phyloP scores from a whole-genome alignment of 2,329 filamentous ascomycete genomes.

The Beauveria rudraprayagi region DNA sequence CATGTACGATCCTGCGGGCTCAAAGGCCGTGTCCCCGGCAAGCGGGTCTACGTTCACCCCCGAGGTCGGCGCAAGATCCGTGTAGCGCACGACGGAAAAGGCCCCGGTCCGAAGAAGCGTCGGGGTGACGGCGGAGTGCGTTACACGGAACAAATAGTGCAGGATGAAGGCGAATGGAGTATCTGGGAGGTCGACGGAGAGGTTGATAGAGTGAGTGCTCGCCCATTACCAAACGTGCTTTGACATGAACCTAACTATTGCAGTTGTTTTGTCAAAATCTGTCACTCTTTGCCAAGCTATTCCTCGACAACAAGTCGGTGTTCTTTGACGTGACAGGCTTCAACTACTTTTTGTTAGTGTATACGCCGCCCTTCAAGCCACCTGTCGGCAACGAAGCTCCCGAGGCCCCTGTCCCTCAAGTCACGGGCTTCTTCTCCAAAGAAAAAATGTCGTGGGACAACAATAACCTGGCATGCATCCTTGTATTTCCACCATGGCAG shows the following conservation, averaged over 20 bases:
- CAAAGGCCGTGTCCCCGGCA: constrained; percentile 50
- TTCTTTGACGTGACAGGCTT: constrained; percentile 96
- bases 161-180: constrained; percentile 65
- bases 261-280: constrained; percentile 89
- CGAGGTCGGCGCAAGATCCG: constrained; percentile 34
- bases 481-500: constrained; percentile 94
- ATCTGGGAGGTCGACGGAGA: constrained; percentile 93
- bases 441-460: constrained; percentile 99
- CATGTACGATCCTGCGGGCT: constrained; percentile 52
- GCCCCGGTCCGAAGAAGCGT: constrained; percentile 30
- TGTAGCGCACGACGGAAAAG: constrained; percentile 24
- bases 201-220: constrained; percentile 56
- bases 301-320: constrained; percentile 95
- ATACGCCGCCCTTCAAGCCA: constrained; percentile 41
- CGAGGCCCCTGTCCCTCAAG: constrained; percentile 26
- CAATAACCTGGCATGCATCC: constrained; percentile 93
- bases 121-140: constrained; percentile 27
- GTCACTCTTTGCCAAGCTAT: constrained; percentile 92
- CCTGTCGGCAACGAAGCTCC: constrained; percentile 9
- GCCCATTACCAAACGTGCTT: neutral
- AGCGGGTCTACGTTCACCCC: constrained; percentile 63
- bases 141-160: constrained; percentile 36
- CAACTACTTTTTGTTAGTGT: constrained; percentile 86
- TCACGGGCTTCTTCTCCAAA: constrained; percentile 97
- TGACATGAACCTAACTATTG: constrained; percentile 11